Conservation (phyloP, 176 grass and related monocot genomes). For the Carex parvula region DNA sequence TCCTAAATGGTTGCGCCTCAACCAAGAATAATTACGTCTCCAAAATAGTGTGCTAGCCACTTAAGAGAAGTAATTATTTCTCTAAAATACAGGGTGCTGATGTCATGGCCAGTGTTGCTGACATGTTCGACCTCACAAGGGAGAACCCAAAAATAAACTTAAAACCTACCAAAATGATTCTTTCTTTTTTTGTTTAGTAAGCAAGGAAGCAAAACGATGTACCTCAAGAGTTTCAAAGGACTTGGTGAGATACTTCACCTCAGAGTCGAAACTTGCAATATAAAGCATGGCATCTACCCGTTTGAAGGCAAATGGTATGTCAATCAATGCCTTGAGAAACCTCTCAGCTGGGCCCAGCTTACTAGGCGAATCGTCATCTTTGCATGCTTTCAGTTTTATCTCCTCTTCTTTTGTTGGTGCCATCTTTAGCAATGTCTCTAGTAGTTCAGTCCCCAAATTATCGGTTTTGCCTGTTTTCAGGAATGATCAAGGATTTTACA, state of each 20-base stretch:
- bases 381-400: conserved; percentile 82
- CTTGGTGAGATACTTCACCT: conserved; percentile 94
- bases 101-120: not conserved
- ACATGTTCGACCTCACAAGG: not conserved
- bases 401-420: conserved; percentile 98
- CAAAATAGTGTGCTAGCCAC: not conserved
- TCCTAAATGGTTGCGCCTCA: too few relatives aligned
- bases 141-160: not conserved
- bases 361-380: conserved; percentile 59
- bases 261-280: conserved; percentile 86
- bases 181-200: not conserved
- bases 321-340: conserved; percentile 92
- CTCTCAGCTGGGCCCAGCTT: conserved; percentile 80
- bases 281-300: conserved; percentile 96
- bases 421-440: conserved; percentile 99
- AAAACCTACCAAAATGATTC: too few relatives aligned
- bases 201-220: not conserved
- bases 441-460: conserved; percentile 67
- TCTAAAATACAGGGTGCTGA: not conserved
- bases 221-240: conserved; percentile 99
- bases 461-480: conserved; percentile 65
- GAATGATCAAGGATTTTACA: conserved; percentile 24
- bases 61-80: not conserved
- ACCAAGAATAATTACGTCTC: too few relatives aligned
- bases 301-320: conserved; percentile 97